Evolutionary conservation across 2,329 filamentous ascomycete species (phyloP), one percentile per base, ranked within the genome.

Genomic region (Fusarium musae): DNA sequence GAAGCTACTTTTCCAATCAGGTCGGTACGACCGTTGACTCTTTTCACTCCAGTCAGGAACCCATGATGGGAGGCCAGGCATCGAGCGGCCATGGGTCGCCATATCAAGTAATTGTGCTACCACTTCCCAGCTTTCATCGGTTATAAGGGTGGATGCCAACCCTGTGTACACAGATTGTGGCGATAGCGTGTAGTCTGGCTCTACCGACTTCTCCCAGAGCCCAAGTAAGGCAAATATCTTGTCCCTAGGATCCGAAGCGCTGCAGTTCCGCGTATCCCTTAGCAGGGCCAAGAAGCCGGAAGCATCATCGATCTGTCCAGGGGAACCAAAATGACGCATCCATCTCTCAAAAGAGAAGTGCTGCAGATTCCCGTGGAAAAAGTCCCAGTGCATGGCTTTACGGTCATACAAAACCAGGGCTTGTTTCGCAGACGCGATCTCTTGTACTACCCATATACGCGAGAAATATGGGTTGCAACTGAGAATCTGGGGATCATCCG

Each of bases 41-140:
- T 63, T 64, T 3, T 28, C 6, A 2, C 58, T 63, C 58, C 58
- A 63, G 5, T 63, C 44, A 6, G 61, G 61, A 4, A 64, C 58
- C 61, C 44, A 64, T 0, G 57, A 64, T 16, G 58, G 57, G 9
- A 64, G 12, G 0, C 36, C 57, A 4, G 1, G 7, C 44, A 63
- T 32, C 0, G 21, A 43, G 16, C 11, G 32, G 6, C 2, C 58
- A 10, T 63, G 32, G 4, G 3, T 32, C 0, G 61, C 57, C 61
- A 64, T 64, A 9, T 52, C 57, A 17, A 63, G 57, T 0, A 64
- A 6, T 1, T 39, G 40, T 36, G 13, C 57, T 3, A 5, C 37
- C 36, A 63, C 5, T 13, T 43, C 0, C 3, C 2, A 1, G 0
- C 6, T n/a, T 6, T 15, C 0, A 9, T 62, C 21, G 0, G 3